phyloP scores from a whole-genome alignment of 2,329 filamentous ascomycete genomes.

The Colletotrichum orbiculare region DNA sequence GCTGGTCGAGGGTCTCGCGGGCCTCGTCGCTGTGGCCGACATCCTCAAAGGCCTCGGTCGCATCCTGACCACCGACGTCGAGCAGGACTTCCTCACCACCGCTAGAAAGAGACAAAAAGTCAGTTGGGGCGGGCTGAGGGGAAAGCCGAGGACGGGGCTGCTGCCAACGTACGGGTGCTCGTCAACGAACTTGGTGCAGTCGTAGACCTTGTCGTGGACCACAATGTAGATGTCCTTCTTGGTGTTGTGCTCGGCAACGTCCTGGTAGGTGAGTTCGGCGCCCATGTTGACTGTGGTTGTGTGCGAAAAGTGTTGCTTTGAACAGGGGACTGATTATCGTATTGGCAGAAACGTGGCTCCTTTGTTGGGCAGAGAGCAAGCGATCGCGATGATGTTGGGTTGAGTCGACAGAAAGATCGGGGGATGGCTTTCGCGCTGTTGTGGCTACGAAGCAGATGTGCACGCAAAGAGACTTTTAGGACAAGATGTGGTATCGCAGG shows the following conservation, averaged over 20 bases:
- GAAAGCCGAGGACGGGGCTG: neutral
- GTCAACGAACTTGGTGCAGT: conserved; percentile 88
- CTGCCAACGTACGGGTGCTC: conserved; percentile 82
- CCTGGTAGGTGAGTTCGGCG: conserved; percentile 77
- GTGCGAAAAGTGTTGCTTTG: conserved; percentile 4
- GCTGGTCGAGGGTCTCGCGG: conserved; percentile 86
- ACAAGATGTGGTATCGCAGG: conserved; percentile 13
- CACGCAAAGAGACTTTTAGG: conserved; percentile 13
- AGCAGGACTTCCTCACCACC: conserved; percentile 98
- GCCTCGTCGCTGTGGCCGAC: conserved; percentile 99
- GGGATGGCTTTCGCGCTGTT: neutral
- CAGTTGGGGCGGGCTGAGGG: conserved; percentile 3
- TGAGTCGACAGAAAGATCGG: neutral
- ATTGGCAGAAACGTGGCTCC: conserved; percentile 25
- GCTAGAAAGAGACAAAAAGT: conserved; percentile 58
- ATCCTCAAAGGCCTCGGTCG: conserved; percentile 98
- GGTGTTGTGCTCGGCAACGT: conserved; percentile 86
- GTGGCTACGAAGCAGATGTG: neutral
- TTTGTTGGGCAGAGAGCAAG: conserved; percentile 16
- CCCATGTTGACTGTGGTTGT: conserved; percentile 37
- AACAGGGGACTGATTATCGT: conserved; percentile 12
- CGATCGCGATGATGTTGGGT: neutral
- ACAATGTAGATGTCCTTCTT: conserved; percentile 96
- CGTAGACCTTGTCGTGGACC: conserved; percentile 97
- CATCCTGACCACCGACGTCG: conserved; percentile 94